Conservation (phyloP, 2,329 filamentous ascomycete genomes). For the Hypomyces rosellus region DNA sequence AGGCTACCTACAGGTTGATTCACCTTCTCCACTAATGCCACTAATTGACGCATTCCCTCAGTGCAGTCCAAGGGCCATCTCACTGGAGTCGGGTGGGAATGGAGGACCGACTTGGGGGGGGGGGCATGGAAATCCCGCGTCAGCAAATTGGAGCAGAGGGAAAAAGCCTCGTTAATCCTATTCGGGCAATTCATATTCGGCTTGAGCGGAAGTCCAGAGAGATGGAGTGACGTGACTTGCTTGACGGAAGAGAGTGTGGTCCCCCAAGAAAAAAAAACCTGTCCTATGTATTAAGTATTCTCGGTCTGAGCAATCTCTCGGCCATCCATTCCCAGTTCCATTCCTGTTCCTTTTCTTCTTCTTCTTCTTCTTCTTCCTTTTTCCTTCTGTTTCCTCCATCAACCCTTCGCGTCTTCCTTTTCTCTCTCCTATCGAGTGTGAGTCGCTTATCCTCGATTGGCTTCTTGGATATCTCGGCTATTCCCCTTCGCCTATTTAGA, state of each 20-base stretch:
- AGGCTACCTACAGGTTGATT: too few species aligned
- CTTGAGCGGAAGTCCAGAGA: background rate
- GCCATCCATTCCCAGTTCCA: background rate
- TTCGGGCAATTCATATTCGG: constrained; percentile 5
- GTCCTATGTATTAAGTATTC: background rate
- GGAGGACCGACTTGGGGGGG: too few species aligned
- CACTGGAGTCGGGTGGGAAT: too few species aligned
- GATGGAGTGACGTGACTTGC: background rate
- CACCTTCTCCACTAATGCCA: too few species aligned
- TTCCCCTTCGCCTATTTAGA: background rate
- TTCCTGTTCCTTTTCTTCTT: background rate
- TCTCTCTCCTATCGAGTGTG: background rate
- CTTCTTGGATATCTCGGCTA: background rate
- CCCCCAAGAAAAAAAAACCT: too few species aligned
- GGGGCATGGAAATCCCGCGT: background rate
- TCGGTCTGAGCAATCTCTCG: background rate
- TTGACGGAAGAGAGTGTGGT: background rate
- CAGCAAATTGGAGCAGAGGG: constrained; percentile 9
- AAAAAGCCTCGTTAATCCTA: constrained; percentile 11
- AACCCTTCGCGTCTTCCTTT: background rate
- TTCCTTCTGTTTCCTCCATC: background rate
- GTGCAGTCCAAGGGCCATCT: too few species aligned
- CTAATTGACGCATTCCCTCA: too few species aligned
- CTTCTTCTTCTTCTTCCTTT: too few species aligned
- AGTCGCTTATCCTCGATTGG: background rate